phyloP scores from a whole-genome alignment of 441 rosid species.

The Brassica balearica region DNA sequence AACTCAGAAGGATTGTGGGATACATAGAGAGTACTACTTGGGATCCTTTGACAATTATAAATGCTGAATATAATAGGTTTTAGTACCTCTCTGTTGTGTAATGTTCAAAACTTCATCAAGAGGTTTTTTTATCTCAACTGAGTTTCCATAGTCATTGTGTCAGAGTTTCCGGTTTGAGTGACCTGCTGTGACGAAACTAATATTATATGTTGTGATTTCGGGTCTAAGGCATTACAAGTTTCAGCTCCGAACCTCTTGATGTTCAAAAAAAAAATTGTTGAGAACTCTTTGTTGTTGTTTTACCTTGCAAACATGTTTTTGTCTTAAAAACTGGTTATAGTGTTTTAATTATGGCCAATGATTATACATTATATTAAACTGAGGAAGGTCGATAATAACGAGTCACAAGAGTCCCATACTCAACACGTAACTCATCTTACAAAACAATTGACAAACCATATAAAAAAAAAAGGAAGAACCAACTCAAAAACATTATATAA shows the following conservation, averaged over 20 bases:
- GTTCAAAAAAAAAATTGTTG: background rate
- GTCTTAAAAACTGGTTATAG: conserved; percentile 12
- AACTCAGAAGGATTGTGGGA: conserved; percentile 75
- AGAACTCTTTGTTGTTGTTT: background rate
- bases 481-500: conserved; percentile 1
- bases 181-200: no score
- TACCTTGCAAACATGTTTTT: conserved; percentile 12
- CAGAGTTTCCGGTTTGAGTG: no score
- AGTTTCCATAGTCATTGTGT: no score
- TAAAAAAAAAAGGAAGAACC: background rate
- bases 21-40: background rate
- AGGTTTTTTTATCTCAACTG: no score
- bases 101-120: background rate
- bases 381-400: conserved; percentile 17
- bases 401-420: conserved; percentile 11
- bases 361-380: background rate
- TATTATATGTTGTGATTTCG: no score
- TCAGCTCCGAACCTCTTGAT: no score
- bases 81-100: conserved; percentile 21
- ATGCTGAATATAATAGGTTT: conserved; percentile 4
- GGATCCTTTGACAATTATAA: background rate
- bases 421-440: conserved; percentile 20
- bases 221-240: no score
- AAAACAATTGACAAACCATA: conserved; percentile 34
- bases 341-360: background rate